phyloP scores from a whole-genome alignment of 73 alveolate species.

The Symbiodinium pilosum region DNA sequence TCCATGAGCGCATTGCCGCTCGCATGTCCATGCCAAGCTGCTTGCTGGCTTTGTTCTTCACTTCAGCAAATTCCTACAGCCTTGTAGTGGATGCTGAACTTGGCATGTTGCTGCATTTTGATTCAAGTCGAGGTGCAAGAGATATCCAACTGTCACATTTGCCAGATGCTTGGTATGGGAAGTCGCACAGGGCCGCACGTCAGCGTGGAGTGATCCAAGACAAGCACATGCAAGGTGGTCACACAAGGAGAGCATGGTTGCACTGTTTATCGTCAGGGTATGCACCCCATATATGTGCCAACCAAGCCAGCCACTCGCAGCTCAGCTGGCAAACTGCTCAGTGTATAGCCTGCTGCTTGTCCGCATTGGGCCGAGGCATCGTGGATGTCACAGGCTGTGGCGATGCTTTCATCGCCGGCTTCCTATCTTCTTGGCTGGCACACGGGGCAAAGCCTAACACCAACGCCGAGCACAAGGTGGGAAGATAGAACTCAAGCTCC shows the following conservation, averaged over 20 bases:
- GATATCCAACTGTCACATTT: constrained; percentile 13
- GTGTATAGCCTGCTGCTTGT: no score
- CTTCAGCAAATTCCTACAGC: no score
- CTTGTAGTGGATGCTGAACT: not conserved
- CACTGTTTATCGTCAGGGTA: constrained; percentile 59
- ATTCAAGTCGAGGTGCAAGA: constrained; percentile 35
- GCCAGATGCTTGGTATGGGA: not conserved
- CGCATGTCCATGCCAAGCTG: not conserved
- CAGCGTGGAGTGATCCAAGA: no score
- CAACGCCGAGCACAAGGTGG: constrained; percentile 51
- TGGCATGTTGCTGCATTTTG: not conserved
- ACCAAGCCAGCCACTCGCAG: constrained; percentile 52
- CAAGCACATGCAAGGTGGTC: constrained; percentile 16
- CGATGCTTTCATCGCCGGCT: constrained; percentile 81
- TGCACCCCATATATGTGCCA: constrained; percentile 60
- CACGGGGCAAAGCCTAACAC: constrained; percentile 1
- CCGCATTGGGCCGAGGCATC: constrained; percentile 7
- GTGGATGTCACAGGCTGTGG: constrained; percentile 82
- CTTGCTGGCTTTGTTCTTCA: no score
- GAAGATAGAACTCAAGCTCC: not conserved
- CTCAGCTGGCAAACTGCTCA: not conserved
- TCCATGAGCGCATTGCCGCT: constrained; percentile 42
- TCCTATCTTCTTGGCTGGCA: constrained; percentile 47
- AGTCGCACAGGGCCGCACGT: not conserved
- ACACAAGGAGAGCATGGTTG: constrained; percentile 89